Evolutionary conservation across 2,329 filamentous ascomycete genomes (phyloP).

Genomic region (Metarhizium guizhouense): DNA sequence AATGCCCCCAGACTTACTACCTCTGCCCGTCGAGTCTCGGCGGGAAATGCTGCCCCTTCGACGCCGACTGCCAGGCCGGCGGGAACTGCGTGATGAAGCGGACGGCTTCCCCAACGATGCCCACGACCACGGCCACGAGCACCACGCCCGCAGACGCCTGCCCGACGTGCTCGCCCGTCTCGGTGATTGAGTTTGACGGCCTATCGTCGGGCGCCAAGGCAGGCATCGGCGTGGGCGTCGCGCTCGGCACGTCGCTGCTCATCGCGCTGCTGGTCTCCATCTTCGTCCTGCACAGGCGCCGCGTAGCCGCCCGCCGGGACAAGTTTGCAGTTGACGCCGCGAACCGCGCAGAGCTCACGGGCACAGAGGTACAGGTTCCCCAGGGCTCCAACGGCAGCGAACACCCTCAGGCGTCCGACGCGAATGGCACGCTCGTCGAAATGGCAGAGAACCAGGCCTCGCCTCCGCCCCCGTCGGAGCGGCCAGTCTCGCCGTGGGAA

Average conservation of each 20-base stretch:
- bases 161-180: conserved; percentile 14
- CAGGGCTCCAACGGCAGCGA: too few relatives aligned
- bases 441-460: conserved; percentile 31
- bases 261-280: conserved; percentile 38
- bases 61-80: conserved; percentile 29
- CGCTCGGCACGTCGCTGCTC: conserved; percentile 31
- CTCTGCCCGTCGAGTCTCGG: conserved; percentile 35
- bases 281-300: conserved; percentile 30
- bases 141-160: too few relatives aligned
- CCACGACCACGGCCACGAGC: neutral
- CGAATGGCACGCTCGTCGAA: conserved; percentile 37
- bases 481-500: neutral
- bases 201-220: conserved; percentile 44
- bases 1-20: conserved; percentile 32
- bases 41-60: conserved; percentile 40
- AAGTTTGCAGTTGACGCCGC: neutral
- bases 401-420: neutral
- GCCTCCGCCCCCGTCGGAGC: neutral
- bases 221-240: conserved; percentile 46
- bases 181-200: conserved; percentile 17
- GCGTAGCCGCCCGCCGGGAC: conserved; percentile 8
- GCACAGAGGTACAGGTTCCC: neutral
- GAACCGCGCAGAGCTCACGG: conserved; percentile 1
- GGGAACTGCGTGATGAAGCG: conserved; percentile 26
- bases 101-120: conserved; percentile 13